Evolutionary conservation across 805 yeast genomes (phyloP).

Genomic region (Teunomyces funiuensis): DNA sequence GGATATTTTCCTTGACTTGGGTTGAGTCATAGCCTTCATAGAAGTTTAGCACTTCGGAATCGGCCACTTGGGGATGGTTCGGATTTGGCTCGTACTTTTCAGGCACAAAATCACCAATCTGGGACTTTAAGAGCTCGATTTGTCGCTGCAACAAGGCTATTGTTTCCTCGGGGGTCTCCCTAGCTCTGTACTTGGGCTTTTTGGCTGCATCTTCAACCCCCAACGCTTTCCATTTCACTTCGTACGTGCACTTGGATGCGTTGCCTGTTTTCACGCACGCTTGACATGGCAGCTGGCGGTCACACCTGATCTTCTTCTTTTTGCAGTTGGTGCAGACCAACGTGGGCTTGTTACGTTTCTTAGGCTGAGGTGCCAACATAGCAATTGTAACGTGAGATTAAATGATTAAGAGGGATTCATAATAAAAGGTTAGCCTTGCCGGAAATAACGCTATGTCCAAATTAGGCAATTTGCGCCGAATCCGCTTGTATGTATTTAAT

Average conservation of each 20-base stretch:
- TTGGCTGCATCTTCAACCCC: not conserved
- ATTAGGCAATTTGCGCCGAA: not conserved
- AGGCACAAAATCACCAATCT: not conserved
- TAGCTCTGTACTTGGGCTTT: not conserved
- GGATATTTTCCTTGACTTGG: conserved; percentile 26
- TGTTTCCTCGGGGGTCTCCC: not conserved
- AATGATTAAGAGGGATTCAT: too few species aligned
- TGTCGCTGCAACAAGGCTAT: not conserved
- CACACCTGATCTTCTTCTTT: conserved; percentile 33
- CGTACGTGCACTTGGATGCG: conserved; percentile 20
- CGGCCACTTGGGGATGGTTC: conserved; percentile 1
- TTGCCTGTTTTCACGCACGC: conserved; percentile 22
- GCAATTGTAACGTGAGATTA: too few species aligned
- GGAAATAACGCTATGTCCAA: not conserved
- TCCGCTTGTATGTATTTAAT: too few species aligned
- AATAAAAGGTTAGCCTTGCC: not conserved
- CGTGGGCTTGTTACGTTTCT: conserved; percentile 22
- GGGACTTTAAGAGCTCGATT: not conserved
- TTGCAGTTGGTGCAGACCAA: conserved; percentile 33
- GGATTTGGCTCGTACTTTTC: not conserved
- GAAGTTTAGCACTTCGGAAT: conserved; percentile 18
- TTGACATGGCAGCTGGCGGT: conserved; percentile 26
- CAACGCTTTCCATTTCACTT: conserved; percentile 13
- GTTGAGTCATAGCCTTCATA: conserved; percentile 27
- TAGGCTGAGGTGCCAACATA: not conserved